A percentile compares a stretch with the other conserved stretches of the same genome.
Conservation (phyloP, 768 basidiomycete genomes). For the Pisolithus orientalis region DNA sequence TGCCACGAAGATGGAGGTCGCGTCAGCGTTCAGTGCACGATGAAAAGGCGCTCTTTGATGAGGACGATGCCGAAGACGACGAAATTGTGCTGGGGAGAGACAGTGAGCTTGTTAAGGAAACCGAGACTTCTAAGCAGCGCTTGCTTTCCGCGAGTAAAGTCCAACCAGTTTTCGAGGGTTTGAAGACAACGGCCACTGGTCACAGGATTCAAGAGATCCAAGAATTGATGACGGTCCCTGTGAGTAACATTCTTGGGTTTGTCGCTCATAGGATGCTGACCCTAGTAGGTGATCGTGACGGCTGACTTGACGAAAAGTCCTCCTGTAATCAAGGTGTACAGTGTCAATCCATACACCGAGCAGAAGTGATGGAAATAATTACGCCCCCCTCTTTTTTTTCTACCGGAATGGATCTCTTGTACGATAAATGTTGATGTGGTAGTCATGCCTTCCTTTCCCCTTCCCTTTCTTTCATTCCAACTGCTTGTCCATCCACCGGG, state of each 20-base stretch:
- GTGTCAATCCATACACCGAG: conserved; percentile 84
- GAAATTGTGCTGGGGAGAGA: conserved; percentile 74
- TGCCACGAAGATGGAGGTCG: conserved; percentile 86
- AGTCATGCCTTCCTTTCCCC: conserved; percentile 24
- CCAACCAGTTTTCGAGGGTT: conserved; percentile 77
- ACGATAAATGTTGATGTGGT: conserved; percentile 22
- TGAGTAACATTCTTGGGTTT: conserved; percentile 33
- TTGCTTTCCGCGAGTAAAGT: conserved; percentile 68
- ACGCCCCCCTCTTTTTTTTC: not conserved
- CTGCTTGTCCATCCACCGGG: conserved; percentile 20
- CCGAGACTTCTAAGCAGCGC: conserved; percentile 74
- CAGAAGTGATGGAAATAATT: conserved; percentile 36
- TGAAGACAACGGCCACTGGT: conserved; percentile 64
- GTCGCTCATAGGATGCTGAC: conserved; percentile 4
- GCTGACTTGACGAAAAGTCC: conserved; percentile 94
- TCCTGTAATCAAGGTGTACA: conserved; percentile 96
- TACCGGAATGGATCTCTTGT: conserved; percentile 17
- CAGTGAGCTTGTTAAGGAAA: conserved; percentile 30
- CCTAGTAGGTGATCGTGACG: conserved; percentile 79
- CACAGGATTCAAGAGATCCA: conserved; percentile 95
- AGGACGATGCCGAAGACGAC: conserved; percentile 76
- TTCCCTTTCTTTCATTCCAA: conserved; percentile 25
- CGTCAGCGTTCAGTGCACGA: conserved; percentile 80
- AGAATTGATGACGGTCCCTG: conserved; percentile 90
- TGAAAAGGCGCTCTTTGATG: conserved; percentile 83